Evolutionary conservation across 2,329 filamentous ascomycete species (phyloP).

Genomic region (Fusarium chaquense): DNA sequence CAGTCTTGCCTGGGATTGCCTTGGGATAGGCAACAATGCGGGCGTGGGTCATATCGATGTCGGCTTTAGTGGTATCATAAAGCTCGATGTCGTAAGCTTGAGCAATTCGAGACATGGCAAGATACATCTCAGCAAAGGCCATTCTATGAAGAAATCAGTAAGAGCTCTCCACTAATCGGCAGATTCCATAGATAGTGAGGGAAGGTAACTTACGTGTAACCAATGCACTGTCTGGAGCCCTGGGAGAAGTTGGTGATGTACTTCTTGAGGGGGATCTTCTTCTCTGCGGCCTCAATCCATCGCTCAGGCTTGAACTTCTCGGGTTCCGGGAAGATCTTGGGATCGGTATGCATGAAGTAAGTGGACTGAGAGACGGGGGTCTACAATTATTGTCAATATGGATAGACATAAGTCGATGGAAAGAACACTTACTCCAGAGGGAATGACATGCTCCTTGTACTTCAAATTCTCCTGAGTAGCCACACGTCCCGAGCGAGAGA

Average conservation of each 20-base stretch:
- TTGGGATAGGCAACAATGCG: not conserved
- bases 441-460: not conserved
- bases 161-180: rapidly evolving
- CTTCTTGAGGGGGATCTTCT: not conserved
- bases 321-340: not conserved
- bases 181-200: not conserved
- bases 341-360: not conserved
- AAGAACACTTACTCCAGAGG: not conserved
- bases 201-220: not conserved
- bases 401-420: not conserved
- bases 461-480: not conserved
- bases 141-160: not conserved
- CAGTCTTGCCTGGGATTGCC: not conserved
- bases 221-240: not conserved
- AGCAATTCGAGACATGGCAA: not conserved
- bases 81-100: not conserved
- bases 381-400: not conserved
- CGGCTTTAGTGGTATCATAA: not conserved
- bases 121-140: conserved; percentile 1
- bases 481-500: not conserved
- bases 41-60: conserved; percentile 1
- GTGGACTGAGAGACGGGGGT: not conserved
- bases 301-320: not conserved
- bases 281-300: not conserved
- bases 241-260: conserved; percentile 3